A percentile compares a stretch with the other conserved stretches of the same genome.
Conservation (phyloP, 1,139 yeast species). For the Taphrina communis region DNA sequence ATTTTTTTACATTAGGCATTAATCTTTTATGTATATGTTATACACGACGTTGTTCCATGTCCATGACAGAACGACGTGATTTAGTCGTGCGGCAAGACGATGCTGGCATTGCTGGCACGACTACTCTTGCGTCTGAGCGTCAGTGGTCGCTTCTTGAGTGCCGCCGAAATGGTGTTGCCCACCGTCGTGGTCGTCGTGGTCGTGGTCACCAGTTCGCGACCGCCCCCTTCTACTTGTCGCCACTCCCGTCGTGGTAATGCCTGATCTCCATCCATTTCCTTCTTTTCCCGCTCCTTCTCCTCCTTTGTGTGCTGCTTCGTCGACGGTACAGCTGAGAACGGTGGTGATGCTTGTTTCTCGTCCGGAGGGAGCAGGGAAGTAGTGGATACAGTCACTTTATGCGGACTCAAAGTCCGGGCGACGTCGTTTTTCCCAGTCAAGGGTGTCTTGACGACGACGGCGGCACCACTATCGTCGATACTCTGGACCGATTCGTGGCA, state of each 20-base stretch:
- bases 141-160: slow-evolving; percentile 29
- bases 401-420: slow-evolving; percentile 6
- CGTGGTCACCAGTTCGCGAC: slow-evolving; percentile 22
- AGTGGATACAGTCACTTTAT: slow-evolving; percentile 5
- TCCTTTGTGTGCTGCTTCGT: neutral
- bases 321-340: neutral
- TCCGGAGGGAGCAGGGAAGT: neutral
- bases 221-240: slow-evolving; percentile 27
- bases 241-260: slow-evolving; percentile 26
- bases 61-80: no score
- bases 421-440: neutral
- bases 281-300: neutral
- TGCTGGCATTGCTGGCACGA: slow-evolving; percentile 12
- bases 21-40: no score
- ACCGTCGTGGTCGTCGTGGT: slow-evolving; percentile 1
- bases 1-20: neutral
- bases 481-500: slow-evolving; percentile 18
- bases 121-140: slow-evolving; percentile 22
- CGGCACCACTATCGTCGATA: neutral
- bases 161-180: neutral
- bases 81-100: neutral
- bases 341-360: neutral
- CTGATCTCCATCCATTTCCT: neutral
- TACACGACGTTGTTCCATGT: no score
- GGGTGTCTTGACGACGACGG: neutral